phyloP scores from a whole-genome alignment of 1,139 yeast species.

The Taphrina deformans region DNA sequence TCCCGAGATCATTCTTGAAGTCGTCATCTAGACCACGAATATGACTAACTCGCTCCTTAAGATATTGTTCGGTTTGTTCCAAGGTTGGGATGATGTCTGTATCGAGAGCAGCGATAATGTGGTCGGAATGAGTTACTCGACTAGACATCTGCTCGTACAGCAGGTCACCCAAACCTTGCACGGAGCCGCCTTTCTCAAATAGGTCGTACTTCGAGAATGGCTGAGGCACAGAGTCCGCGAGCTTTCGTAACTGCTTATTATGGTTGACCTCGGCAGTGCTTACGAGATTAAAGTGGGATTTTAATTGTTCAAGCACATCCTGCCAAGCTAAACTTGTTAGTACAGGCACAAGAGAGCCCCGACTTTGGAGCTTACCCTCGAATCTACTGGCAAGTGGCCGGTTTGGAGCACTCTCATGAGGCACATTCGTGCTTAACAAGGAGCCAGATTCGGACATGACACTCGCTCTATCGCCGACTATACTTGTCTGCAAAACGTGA shows the following conservation, averaged over 20 bases:
- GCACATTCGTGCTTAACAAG: conserved; percentile 6
- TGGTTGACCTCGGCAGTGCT: conserved; percentile 24
- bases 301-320: conserved; percentile 1
- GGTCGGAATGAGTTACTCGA: conserved; percentile 27
- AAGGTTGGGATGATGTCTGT: conserved; percentile 73
- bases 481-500: too few relatives aligned
- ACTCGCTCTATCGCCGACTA: neutral
- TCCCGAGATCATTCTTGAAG: conserved; percentile 70
- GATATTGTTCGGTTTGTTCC: conserved; percentile 79
- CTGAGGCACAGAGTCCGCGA: conserved; percentile 18
- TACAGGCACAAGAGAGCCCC: neutral
- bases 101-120: conserved; percentile 58
- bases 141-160: conserved; percentile 13
- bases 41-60: conserved; percentile 80
- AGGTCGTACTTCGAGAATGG: conserved; percentile 17
- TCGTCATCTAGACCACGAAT: conserved; percentile 78
- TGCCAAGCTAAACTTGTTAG: conserved; percentile 25
- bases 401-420: conserved; percentile 14
- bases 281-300: conserved; percentile 12
- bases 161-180: conserved; percentile 21
- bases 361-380: neutral
- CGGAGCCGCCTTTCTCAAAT: conserved; percentile 26
- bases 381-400: conserved; percentile 12
- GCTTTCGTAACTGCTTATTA: conserved; percentile 18
- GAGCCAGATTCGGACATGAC: conserved; percentile 22